A percentile compares a stretch with the other conserved stretches of the same genome.
Evolutionary conservation across 2,329 filamentous ascomycete species (phyloP).

Genomic region (Trichoderma pleuroti): DNA sequence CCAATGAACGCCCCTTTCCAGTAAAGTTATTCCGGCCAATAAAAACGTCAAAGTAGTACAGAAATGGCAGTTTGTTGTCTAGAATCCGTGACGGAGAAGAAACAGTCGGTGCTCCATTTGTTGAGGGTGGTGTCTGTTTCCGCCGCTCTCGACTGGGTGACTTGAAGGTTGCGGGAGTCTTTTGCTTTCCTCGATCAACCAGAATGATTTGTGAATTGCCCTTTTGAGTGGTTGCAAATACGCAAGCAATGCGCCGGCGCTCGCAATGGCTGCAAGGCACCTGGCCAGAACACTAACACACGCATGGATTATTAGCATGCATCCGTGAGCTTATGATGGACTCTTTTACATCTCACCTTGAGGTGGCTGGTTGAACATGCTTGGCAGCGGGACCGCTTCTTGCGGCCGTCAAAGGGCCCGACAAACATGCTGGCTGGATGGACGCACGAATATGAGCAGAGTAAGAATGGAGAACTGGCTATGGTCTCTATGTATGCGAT

Average conservation of each 20-base stretch:
- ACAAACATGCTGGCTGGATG: slow-evolving; percentile 25
- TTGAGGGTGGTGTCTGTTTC: background rate
- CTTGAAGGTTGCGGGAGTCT: background rate
- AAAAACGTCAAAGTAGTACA: slow-evolving; percentile 33
- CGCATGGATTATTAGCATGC: background rate
- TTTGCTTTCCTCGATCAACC: slow-evolving; percentile 24
- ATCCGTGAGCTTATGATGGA: background rate
- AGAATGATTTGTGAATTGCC: slow-evolving; percentile 20
- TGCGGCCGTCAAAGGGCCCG: slow-evolving; percentile 35
- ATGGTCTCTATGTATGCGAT: background rate
- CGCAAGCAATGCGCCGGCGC: slow-evolving; percentile 25
- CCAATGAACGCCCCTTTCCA: background rate
- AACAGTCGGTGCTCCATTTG: background rate
- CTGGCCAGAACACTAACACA: slow-evolving; percentile 32
- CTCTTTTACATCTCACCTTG: slow-evolving; percentile 27
- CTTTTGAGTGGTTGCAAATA: slow-evolving; percentile 18
- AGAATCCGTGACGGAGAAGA: slow-evolving; percentile 1
- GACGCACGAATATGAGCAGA: background rate
- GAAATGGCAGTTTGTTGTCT: slow-evolving; percentile 24
- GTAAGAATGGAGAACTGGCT: background rate
- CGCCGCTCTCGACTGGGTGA: background rate
- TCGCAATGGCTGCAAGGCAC: slow-evolving; percentile 32
- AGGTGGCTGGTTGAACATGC: slow-evolving; percentile 33
- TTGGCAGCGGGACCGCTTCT: slow-evolving; percentile 31
- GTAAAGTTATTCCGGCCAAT: slow-evolving; percentile 29